Base-by-base conservation (phyloP, 2,329 filamentous ascomycete species). In the Aspergillus pseudonomiae region DNA sequence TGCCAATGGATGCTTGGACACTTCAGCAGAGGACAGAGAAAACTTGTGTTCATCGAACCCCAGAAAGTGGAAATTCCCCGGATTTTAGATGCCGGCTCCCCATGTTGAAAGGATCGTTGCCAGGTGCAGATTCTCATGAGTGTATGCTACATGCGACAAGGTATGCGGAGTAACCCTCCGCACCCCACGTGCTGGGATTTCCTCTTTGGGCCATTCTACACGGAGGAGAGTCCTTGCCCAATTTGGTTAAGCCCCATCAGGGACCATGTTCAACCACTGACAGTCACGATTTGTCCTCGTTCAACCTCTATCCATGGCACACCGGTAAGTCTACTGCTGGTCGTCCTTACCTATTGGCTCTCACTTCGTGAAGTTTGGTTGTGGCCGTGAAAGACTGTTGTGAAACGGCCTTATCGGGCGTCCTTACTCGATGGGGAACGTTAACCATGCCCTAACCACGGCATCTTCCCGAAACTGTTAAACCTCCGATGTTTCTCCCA, bases 161-260 rank as follows among this genome's bases (percentile, higher is more conserved):
- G 28, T 56, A 48, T 46, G 53, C 61, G 56, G 48, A 62, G 61
- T 10, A 3, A 9, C 9, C 39, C 65, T 65, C 65, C 65, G 65
- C 41, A 21, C 50, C 48, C 48, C 62, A 66, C 60, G 64, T 64
- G 61, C 39, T 43, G 57, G 14, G 9, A 43, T 24, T 65, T 43
- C 65, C 63, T 59, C 21, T 56, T 64, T 46, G 59, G 60, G 65
- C 26, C 24, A 50, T 6, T 4, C 32, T 36, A n/a, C 6, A 32
- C 63, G 63, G 65, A 39, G 19, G 9, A 26, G 24, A 7, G n/a
- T 46, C 65, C 65, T 26, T 64, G 56, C 54, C 57, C 14, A 57
- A 64, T 52, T 2, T 3, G 26, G 61, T 56, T 65, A 32, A 64
- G 60, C 30, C 39, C 32, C 19, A 14, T 41, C 11, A 45, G 12